Evolutionary conservation across 768 basidiomycete species (phyloP).

Genomic region (Suillus tomentosus): DNA sequence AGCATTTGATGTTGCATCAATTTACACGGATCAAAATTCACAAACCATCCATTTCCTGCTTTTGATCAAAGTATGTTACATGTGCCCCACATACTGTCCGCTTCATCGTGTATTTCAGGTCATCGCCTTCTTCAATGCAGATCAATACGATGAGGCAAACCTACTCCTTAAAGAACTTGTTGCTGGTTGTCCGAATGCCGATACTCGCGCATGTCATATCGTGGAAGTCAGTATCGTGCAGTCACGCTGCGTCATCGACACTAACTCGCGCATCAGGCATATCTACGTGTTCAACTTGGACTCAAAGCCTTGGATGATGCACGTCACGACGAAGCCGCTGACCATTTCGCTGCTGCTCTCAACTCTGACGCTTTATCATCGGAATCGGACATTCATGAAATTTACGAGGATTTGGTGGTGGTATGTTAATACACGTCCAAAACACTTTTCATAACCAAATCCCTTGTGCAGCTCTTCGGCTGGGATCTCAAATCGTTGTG

Average conservation of each 20-base stretch:
- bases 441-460: not conserved
- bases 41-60: no score
- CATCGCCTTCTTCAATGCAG: not conserved
- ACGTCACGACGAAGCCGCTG: not conserved
- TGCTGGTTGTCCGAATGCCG: not conserved
- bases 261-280: not conserved
- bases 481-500: not conserved
- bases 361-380: not conserved
- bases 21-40: no score
- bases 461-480: not conserved
- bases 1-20: not conserved
- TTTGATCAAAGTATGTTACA: no score
- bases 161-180: not conserved
- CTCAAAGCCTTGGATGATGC: not conserved
- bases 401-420: not conserved
- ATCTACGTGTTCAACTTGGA: not conserved
- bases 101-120: not conserved
- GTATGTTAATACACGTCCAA: not conserved
- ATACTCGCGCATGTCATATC: not conserved
- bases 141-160: not conserved
- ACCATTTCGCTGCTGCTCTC: not conserved
- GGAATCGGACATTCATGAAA: not conserved
- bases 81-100: no score
- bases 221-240: not conserved
- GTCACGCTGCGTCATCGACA: no score